These are phyloP conservation scores for Botrytis sinoallii DNA, from an alignment of 2,329 filamentous ascomycete species.

Conservation along the genomic window DNA sequence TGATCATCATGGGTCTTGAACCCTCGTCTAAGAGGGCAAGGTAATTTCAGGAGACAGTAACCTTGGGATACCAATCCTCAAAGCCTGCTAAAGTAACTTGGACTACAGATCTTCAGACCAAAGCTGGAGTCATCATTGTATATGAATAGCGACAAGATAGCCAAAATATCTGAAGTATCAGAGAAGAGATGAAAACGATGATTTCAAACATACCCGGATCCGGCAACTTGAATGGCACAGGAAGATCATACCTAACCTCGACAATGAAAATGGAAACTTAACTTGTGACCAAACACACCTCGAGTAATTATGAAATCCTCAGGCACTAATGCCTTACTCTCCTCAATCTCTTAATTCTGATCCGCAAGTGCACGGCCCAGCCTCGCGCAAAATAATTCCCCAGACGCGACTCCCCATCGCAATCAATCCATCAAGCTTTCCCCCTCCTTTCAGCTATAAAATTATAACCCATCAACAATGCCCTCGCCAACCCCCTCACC, in stretches of 20 bases:
- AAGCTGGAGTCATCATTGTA: not conserved
- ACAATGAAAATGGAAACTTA: not conserved
- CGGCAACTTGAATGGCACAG: not conserved
- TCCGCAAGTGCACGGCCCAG: conserved; percentile 9
- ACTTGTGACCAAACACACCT: not conserved
- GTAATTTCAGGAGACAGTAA: not conserved
- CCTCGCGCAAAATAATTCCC: conserved; percentile 11
- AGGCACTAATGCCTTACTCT: not conserved
- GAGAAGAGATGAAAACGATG: not conserved
- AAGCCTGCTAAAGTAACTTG: not conserved
- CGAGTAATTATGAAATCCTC: not conserved
- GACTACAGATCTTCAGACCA: not conserved
- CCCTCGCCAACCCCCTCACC: conserved; percentile 30
- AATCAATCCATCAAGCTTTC: conserved; percentile 5
- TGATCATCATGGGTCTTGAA: not conserved
- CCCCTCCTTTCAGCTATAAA: not conserved
- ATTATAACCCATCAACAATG: conserved; percentile 21
- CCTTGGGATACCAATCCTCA: not conserved
- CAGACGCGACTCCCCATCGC: conserved; percentile 15
- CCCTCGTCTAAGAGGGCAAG: not conserved
- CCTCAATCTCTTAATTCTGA: not conserved
- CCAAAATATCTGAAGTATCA: not conserved
- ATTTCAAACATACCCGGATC: not conserved
- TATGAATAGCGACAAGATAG: not conserved
- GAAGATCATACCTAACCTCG: too few relatives aligned